Evolutionary conservation across 306 rosid species (phyloP).

Genomic region (Fragaria iinumae): DNA sequence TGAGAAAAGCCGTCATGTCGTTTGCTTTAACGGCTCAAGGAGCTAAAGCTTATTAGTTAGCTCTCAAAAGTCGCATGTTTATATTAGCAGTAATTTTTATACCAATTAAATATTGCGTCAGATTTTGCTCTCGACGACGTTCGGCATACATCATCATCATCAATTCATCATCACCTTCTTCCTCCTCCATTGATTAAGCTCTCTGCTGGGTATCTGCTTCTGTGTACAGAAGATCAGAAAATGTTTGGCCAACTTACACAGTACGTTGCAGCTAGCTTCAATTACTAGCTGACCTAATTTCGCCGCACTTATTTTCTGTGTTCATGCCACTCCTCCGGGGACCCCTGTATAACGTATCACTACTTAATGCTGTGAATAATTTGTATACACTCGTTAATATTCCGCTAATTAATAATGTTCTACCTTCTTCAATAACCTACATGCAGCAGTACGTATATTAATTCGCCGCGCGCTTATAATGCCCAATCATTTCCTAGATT

Average conservation of each 20-base stretch:
- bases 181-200: not conserved
- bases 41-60: not conserved
- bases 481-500: not conserved
- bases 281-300: not conserved
- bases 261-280: too few relatives aligned
- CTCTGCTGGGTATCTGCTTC: not conserved
- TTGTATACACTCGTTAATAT: not conserved
- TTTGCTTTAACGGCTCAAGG: slow-evolving; percentile 55
- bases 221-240: not conserved
- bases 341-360: not conserved
- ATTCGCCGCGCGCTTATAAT: not conserved
- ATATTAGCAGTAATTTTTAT: too few relatives aligned
- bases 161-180: not conserved
- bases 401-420: not conserved
- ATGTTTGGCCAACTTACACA: not conserved
- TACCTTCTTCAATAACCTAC: not conserved
- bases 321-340: not conserved
- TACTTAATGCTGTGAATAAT: not conserved
- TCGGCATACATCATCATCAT: not conserved
- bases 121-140: slow-evolving; percentile 15
- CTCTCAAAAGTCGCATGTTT: not conserved
- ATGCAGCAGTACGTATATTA: not conserved
- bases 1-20: slow-evolving; percentile 75
- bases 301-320: not conserved
- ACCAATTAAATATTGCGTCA: slow-evolving; percentile 44